These are phyloP conservation scores for Arachnopeziza araneosa DNA, from an alignment of 2,329 filamentous ascomycete genomes.

Conservation along the genomic window DNA sequence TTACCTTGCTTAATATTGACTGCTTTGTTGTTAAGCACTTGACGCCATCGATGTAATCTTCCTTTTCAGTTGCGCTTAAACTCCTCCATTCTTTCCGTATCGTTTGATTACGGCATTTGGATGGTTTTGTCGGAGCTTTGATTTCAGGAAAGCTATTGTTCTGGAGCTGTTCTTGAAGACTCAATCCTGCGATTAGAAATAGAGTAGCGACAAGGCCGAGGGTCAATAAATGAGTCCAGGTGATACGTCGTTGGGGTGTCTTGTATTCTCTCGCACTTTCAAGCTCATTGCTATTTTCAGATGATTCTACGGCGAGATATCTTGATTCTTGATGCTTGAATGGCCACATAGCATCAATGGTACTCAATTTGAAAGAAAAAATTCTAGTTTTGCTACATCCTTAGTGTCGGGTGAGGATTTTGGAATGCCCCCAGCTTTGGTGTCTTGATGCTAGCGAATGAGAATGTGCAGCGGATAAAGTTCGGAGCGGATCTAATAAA, in stretches of 20 bases:
- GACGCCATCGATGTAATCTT: conserved; percentile 27
- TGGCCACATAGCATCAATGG: not conserved
- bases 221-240: not conserved
- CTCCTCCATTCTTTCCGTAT: conserved; percentile 13
- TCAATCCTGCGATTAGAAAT: not conserved
- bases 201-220: not conserved
- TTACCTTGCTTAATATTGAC: conserved; percentile 18
- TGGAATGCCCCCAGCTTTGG: not conserved
- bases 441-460: too few species aligned
- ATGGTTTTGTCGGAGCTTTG: not conserved
- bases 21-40: conserved; percentile 27
- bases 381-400: not conserved
- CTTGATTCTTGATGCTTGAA: not conserved
- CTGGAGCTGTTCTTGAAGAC: not conserved
- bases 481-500: too few species aligned
- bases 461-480: too few species aligned
- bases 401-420: not conserved
- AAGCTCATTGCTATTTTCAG: not conserved
- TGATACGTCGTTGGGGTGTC: not conserved
- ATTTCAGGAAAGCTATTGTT: not conserved
- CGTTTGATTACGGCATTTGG: not conserved
- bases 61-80: conserved; percentile 3
- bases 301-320: not conserved
- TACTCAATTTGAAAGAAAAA: not conserved
- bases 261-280: not conserved